Base-by-base conservation (phyloP, 2,329 filamentous ascomycete genomes). In the Ambrosiella cleistominuta region DNA sequence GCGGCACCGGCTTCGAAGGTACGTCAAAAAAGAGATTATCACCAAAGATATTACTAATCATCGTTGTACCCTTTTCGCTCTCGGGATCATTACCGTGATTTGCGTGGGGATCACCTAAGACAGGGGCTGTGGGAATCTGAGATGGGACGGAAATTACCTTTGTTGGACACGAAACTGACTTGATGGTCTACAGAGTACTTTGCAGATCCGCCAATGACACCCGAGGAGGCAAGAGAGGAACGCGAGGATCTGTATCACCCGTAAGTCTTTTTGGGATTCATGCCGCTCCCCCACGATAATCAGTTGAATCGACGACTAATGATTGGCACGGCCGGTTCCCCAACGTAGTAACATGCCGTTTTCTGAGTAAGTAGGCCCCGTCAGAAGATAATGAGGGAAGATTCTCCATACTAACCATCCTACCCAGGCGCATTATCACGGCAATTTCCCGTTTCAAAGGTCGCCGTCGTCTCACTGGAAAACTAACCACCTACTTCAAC, bases 181-280 rank as follows among this genome's bases (percentile, higher is more conserved):
- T 36, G 12, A 19, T 17, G 15, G 17, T 38, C 35, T 12, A 19
- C 59, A 78, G 83, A 89, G 62, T 88, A 81, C 68, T 93, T 80
- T 66, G 82, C 85, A 11, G 91, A 97, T 68, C 76, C 83, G 0
- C 89, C 89, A 0, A 71, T 94, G 61, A 90, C 85, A 0, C 81
- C 83, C 0, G 75, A 74, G 0, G 82, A 95, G 65, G 76, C 79
- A 54, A 70, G 75, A 2, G 75, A 84, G 55, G 86, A 95, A 65
- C 71, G 65, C 45, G 65, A 76, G 17, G 73, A 77, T 11, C 71
- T 93, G 27, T 98, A 95, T 66, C 68, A 80, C 62, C 67, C 71
- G 74, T 86, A 72, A 67, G 81, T 58, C 8, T 37, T 37, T 17
- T 15, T 17, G 37, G 17, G 36, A 5, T 27, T 27, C 27, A 13